These are phyloP conservation scores for Clarireedia hainanense DNA, from an alignment of 2,329 filamentous ascomycete genomes.

Conservation along the genomic window DNA sequence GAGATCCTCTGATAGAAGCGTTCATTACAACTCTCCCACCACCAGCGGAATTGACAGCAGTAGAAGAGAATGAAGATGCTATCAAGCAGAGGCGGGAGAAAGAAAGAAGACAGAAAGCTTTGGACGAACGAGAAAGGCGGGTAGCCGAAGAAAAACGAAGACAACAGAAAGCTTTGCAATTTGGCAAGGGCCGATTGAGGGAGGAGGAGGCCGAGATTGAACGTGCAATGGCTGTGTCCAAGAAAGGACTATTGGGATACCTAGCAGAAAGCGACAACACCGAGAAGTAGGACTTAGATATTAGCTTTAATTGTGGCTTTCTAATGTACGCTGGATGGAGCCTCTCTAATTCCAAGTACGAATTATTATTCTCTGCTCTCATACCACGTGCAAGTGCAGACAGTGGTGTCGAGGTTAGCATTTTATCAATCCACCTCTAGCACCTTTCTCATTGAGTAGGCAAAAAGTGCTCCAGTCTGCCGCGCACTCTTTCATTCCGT, in stretches of 20 bases:
- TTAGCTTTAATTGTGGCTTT: too few relatives aligned
- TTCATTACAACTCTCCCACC: constrained; percentile 58
- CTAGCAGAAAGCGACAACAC: constrained; percentile 31
- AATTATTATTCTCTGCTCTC: too few relatives aligned
- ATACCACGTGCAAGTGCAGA: too few relatives aligned
- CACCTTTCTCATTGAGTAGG: too few relatives aligned
- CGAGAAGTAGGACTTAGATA: not conserved
- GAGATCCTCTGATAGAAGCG: constrained; percentile 58
- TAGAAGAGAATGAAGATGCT: constrained; percentile 44
- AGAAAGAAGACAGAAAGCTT: constrained; percentile 55
- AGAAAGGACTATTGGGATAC: constrained; percentile 57
- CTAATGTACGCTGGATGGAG: too few relatives aligned
- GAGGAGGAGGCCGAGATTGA: constrained; percentile 63
- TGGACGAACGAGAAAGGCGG: constrained; percentile 54
- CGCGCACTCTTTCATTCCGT: too few relatives aligned
- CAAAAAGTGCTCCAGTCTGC: too few relatives aligned
- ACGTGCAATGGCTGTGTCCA: constrained; percentile 60
- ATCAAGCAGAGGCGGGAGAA: constrained; percentile 43
- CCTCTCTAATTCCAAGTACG: too few relatives aligned
- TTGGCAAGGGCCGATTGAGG: constrained; percentile 51
- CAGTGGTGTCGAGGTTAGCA: too few relatives aligned
- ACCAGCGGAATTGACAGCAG: constrained; percentile 41
- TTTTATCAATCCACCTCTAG: too few relatives aligned
- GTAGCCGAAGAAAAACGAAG: constrained; percentile 57
- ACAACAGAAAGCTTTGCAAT: constrained; percentile 50